These are phyloP conservation scores for Hericium erinaceus DNA, from an alignment of 768 basidiomycete species.

Conservation along the genomic window DNA sequence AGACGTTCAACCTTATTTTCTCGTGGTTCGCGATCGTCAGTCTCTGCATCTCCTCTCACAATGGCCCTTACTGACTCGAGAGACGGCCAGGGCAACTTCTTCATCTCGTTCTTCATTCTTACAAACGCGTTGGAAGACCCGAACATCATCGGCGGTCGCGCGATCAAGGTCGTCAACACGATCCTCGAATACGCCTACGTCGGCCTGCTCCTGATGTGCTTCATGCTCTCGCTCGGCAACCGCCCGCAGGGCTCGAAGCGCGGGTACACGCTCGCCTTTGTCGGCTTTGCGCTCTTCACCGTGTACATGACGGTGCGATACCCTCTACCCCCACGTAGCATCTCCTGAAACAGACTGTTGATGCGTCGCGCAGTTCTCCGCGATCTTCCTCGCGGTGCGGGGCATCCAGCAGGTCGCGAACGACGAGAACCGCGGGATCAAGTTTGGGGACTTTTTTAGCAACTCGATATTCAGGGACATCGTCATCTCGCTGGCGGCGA, in stretches of 20 bases:
- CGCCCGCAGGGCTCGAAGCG: conserved; percentile 85
- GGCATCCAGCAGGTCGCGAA: conserved; percentile 56
- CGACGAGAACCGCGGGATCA: conserved; percentile 36
- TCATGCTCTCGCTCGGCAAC: conserved; percentile 83
- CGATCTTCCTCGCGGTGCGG: conserved; percentile 78
- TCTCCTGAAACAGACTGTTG: not conserved
- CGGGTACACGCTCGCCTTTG: conserved; percentile 76
- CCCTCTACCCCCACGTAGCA: not conserved
- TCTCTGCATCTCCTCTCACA: not conserved
- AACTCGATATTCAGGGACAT: conserved; percentile 81
- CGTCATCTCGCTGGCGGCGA: conserved; percentile 77
- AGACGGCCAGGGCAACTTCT: conserved; percentile 63
- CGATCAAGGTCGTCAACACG: conserved; percentile 65
- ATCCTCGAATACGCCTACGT: conserved; percentile 83
- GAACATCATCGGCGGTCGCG: conserved; percentile 40
- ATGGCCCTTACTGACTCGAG: not conserved
- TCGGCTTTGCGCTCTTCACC: conserved; percentile 86
- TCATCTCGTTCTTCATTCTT: conserved; percentile 79
- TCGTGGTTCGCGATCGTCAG: conserved; percentile 82
- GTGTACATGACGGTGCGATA: conserved; percentile 86
- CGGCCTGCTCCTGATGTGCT: conserved; percentile 79
- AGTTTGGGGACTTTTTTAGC: conserved; percentile 54
- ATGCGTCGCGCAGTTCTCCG: conserved; percentile 41
- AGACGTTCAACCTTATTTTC: conserved; percentile 84
- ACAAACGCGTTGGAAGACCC: conserved; percentile 64